Conservation (phyloP, 164 flowering plant species). For the Paratinospora sagittata region DNA sequence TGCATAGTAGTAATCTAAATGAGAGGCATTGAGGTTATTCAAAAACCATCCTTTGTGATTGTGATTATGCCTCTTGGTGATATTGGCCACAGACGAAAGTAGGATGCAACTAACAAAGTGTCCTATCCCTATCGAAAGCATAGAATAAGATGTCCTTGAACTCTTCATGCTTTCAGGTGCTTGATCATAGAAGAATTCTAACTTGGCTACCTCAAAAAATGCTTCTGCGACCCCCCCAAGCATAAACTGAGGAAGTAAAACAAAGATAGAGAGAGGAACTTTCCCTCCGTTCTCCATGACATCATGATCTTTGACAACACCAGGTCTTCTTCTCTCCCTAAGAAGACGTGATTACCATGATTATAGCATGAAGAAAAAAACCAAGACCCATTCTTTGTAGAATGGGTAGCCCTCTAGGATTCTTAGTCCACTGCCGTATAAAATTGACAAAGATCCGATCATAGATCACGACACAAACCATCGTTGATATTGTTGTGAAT, state of each 20-base stretch:
- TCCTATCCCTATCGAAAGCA: conserved; percentile 1
- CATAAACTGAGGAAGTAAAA: conserved; percentile 6
- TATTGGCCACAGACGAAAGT: conserved; percentile 20
- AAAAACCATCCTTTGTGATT: too few species aligned
- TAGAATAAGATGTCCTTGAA: conserved; percentile 9
- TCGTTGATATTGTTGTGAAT: not conserved
- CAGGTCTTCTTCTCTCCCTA: not conserved
- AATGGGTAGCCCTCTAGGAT: conserved; percentile 10
- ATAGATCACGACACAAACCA: not conserved
- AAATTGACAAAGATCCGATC: not conserved
- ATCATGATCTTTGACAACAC: not conserved
- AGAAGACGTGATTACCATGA: conserved; percentile 8
- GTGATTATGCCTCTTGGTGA: conserved; percentile 26
- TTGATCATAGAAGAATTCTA: conserved; percentile 14
- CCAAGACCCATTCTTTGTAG: conserved; percentile 12
- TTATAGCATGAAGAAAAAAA: not conserved
- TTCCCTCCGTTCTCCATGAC: not conserved
- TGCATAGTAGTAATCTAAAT: too few species aligned
- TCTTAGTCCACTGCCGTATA: conserved; percentile 1
- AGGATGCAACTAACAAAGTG: conserved; percentile 30
- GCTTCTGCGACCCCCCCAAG: conserved; percentile 7
- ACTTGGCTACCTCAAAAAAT: conserved; percentile 5
- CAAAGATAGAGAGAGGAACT: too few species aligned
- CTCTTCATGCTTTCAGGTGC: conserved; percentile 17
- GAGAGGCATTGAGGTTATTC: too few species aligned